Conservation (phyloP, 2,329 filamentous ascomycete genomes). For the Ophiocordyceps camponoti-leonardi region DNA sequence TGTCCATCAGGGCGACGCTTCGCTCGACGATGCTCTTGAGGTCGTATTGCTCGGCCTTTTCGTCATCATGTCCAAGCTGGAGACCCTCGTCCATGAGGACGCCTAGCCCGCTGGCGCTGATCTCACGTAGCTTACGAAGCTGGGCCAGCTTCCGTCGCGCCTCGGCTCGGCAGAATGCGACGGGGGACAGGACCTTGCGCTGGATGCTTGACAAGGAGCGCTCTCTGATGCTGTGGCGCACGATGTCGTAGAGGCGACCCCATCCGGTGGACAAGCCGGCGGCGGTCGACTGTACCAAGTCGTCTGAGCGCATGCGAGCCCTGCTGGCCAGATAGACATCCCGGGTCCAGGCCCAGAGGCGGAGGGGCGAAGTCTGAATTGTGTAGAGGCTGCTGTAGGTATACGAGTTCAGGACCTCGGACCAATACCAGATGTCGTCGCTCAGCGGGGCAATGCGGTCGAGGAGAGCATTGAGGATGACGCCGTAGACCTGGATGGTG, state of each 20-base stretch:
- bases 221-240: constrained; percentile 58
- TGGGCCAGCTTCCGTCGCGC: constrained; percentile 56
- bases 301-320: constrained; percentile 20
- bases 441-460: constrained; percentile 70
- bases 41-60: constrained; percentile 33
- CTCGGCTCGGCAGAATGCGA: constrained; percentile 59
- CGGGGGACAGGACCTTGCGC: constrained; percentile 56
- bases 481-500: constrained; percentile 75
- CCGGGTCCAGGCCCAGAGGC: constrained; percentile 54
- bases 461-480: constrained; percentile 59
- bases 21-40: constrained; percentile 61
- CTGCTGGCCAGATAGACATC: constrained; percentile 51
- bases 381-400: constrained; percentile 68
- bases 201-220: constrained; percentile 56
- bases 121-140: constrained; percentile 55
- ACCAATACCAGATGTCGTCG: constrained; percentile 92
- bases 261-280: constrained; percentile 32
- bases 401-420: constrained; percentile 66
- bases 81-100: constrained; percentile 77
- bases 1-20: constrained; percentile 74
- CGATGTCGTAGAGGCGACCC: constrained; percentile 63
- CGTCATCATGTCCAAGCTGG: constrained; percentile 44
- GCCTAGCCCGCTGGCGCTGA: constrained; percentile 74
- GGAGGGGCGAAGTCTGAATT: constrained; percentile 65
- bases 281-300: constrained; percentile 17